Conservation (phyloP, 345 rosid species). For the Ceriops zippeliana region DNA sequence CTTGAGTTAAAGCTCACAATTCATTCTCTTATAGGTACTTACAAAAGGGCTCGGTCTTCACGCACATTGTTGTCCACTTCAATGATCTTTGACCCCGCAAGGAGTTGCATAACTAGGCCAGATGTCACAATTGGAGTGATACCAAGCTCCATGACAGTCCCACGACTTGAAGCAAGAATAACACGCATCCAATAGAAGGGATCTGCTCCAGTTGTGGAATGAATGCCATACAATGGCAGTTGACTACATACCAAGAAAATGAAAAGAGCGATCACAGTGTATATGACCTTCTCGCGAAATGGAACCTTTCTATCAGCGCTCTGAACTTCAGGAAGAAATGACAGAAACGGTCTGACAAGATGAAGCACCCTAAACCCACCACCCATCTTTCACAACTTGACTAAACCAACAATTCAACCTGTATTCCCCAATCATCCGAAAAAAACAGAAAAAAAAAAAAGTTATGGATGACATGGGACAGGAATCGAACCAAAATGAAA, state of each 20-base stretch:
- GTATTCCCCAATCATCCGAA: not conserved
- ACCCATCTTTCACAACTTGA: conserved; percentile 39
- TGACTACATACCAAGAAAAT: conserved; percentile 74
- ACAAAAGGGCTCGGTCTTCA: conserved; percentile 76
- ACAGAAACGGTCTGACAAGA: conserved; percentile 64
- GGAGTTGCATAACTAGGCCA: conserved; percentile 73
- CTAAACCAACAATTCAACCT: conserved; percentile 9
- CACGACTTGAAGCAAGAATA: conserved; percentile 70
- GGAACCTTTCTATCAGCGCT: conserved; percentile 71
- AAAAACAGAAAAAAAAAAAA: too few species aligned
- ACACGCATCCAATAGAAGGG: conserved; percentile 84
- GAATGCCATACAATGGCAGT: conserved; percentile 71
- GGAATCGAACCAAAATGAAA: too few species aligned
- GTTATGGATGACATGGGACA: too few species aligned
- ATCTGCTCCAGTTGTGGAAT: conserved; percentile 70
- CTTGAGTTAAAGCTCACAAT: not conserved
- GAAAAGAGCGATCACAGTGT: conserved; percentile 72
- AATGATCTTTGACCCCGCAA: conserved; percentile 72
- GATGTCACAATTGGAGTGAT: conserved; percentile 78
- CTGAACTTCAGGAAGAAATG: conserved; percentile 72
- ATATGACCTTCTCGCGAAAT: conserved; percentile 71
- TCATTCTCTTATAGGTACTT: conserved; percentile 19
- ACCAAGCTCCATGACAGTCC: conserved; percentile 84
- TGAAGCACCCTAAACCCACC: conserved; percentile 79
- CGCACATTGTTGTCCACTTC: conserved; percentile 78